These are phyloP conservation scores for Penicillium antarcticum DNA, from an alignment of 495 filamentous ascomycete species.

Conservation along the genomic window DNA sequence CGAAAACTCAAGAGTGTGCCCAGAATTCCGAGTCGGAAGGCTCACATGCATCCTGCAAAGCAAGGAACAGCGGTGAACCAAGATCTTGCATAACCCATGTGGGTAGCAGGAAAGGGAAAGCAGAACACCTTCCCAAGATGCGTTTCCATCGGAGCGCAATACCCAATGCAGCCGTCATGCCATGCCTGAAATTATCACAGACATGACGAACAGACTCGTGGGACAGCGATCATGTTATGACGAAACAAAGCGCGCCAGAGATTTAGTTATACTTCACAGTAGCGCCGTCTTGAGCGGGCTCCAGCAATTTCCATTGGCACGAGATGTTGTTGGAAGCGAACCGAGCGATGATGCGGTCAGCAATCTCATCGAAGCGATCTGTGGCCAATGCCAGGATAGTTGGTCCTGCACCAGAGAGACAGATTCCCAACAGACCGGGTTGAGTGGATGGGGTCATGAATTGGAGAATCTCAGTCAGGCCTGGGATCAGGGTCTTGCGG, in stretches of 20 bases:
- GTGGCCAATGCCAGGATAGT: constrained; percentile 93
- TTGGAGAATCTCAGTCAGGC: constrained; percentile 83
- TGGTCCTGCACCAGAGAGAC: constrained; percentile 88
- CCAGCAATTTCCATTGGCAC: constrained; percentile 82
- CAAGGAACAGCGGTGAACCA: constrained; percentile 3
- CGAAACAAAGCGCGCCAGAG: not conserved
- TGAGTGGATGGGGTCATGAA: constrained; percentile 80
- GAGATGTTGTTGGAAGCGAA: constrained; percentile 67
- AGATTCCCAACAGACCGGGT: constrained; percentile 86
- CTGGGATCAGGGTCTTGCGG: constrained; percentile 82
- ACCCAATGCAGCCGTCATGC: not conserved
- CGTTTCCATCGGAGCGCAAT: not conserved
- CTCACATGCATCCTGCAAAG: not conserved
- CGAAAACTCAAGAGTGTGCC: not conserved
- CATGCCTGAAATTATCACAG: not conserved
- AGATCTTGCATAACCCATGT: constrained; percentile 3
- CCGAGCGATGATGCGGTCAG: constrained; percentile 64
- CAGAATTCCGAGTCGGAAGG: not conserved
- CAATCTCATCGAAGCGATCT: constrained; percentile 79
- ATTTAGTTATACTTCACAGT: constrained; percentile 47
- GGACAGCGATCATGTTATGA: not conserved
- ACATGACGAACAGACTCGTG: not conserved
- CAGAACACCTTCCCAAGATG: not conserved
- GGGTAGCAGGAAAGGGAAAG: not conserved
- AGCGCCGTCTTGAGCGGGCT: constrained; percentile 81